Evolutionary conservation across 208 protist species (phyloP).

Genomic region (Spongospora subterranea): DNA sequence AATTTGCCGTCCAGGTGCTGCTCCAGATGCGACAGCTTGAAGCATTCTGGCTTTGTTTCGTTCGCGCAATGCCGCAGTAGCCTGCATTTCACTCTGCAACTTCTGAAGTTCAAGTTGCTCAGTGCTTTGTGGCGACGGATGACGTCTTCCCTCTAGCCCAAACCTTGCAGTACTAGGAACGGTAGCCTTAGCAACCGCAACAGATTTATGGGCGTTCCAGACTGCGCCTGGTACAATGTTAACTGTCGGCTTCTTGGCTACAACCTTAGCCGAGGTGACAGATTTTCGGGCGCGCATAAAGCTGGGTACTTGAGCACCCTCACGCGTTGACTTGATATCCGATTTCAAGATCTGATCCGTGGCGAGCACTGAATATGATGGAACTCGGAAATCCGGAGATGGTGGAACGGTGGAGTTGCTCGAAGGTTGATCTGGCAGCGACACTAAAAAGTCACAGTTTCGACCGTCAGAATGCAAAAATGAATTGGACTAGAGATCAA

Average conservation of each 20-base stretch:
- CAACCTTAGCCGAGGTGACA: neutral
- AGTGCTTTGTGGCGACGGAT: neutral
- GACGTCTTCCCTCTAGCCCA: neutral
- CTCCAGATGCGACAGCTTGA: neutral
- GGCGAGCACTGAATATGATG: conserved; percentile 7
- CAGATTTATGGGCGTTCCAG: no score
- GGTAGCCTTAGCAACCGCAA: no score
- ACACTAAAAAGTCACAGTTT: neutral
- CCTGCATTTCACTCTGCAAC: neutral
- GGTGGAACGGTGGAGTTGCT: neutral
- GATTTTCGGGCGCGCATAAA: neutral
- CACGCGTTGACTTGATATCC: neutral
- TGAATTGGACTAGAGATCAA: no score
- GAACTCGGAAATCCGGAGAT: neutral
- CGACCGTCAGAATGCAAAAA: neutral
- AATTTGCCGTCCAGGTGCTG: neutral
- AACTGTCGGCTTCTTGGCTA: neutral
- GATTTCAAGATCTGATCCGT: neutral
- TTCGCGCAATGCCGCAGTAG: conserved; percentile 24
- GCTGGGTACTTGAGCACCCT: neutral
- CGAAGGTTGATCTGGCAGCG: neutral
- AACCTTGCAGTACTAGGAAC: neutral
- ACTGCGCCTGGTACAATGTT: neutral
- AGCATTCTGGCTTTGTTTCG: conserved; percentile 36
- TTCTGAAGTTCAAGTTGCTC: conserved; percentile 38